These are phyloP conservation scores for Fragaria vesca DNA, from an alignment of 306 rosid species.

Conservation along the genomic window DNA sequence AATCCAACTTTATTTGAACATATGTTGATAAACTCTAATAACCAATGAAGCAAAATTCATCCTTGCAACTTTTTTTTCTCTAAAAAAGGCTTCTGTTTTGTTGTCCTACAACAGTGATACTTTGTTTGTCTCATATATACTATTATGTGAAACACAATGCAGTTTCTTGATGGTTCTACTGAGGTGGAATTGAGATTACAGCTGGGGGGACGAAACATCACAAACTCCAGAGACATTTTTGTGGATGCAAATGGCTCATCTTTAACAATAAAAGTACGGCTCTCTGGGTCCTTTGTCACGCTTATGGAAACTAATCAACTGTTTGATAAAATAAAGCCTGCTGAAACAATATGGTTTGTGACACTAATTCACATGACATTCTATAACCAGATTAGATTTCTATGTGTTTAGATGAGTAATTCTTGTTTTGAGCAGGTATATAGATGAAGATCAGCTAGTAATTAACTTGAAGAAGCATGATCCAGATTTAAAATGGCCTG, in stretches of 20 bases:
- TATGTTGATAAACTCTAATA: not conserved
- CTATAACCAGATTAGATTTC: not conserved
- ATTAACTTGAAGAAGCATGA: slow-evolving; percentile 87
- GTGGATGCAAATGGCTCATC: slow-evolving; percentile 64
- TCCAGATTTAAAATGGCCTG: slow-evolving; percentile 91
- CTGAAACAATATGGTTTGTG: slow-evolving; percentile 91
- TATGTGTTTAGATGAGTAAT: slow-evolving; percentile 20
- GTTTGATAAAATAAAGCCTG: slow-evolving; percentile 76
- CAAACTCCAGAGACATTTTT: slow-evolving; percentile 49
- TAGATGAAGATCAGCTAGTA: slow-evolving; percentile 79
- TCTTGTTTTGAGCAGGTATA: slow-evolving; percentile 57
- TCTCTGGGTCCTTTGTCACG: slow-evolving; percentile 57
- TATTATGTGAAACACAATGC: slow-evolving; percentile 37
- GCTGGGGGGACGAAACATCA: slow-evolving; percentile 41
- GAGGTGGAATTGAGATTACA: slow-evolving; percentile 80
- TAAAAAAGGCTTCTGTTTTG: not conserved
- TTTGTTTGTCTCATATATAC: not conserved
- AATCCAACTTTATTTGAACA: not conserved
- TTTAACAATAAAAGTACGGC: slow-evolving; percentile 53
- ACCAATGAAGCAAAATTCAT: not conserved
- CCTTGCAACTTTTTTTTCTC: not conserved
- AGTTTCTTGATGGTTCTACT: slow-evolving; percentile 76
- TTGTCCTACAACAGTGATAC: not conserved
- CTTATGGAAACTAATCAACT: slow-evolving; percentile 65
- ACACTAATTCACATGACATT: slow-evolving; percentile 9